Base-by-base conservation (phyloP, 2,329 filamentous ascomycete genomes). In the Phialophora tarda region DNA sequence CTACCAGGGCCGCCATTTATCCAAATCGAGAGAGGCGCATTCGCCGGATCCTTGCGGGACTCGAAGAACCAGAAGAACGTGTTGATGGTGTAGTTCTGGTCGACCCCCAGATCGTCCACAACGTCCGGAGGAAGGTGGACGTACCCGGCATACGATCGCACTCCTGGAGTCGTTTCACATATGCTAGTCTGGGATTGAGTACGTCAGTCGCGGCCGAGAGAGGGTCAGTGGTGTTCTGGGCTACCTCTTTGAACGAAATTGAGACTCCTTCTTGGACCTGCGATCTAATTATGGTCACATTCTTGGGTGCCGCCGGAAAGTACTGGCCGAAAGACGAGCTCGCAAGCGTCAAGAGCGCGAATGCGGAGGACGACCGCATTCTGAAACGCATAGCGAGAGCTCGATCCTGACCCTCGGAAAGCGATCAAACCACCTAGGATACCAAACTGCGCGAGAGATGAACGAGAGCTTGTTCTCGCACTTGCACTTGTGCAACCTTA, bases 51-150 rank as follows among this genome's bases (percentile, higher is more conserved):
- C 61, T 84, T 80, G 8, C 85, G 79, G 4, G 86, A 79, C 71
- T 88, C 86, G 71, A 89, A 85, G 73, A 88, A 89, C 86, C 86
- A 88, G 76, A 89, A 89, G 76, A 88, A 89, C 58, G 85, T 88
- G 73, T 88, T 87, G 71, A 88, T 86, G 2, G 82, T 79, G 71
- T 87, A 87, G 63, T 84, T 75, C 70, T 86, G 84, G 41, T 77
- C 69, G 30, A 79, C 77, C 38, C 77, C 71, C 12, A 68, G 34
- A 50, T 69, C 64, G 4, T 79, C 71, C 57, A 82, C 74, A 1
- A 80, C 77, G 26, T 78, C 79, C 3, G 82, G 79, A 1, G 84
- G 84, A 2, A 88, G 78, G 73, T 84, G 82, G 11, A 89, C 82
- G 69, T 88, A 88, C 41, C 86, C 86, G 0, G 83, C 82, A 75